Conservation (phyloP, 2,329 filamentous ascomycete species). For the Westerdykella aurantiaca region DNA sequence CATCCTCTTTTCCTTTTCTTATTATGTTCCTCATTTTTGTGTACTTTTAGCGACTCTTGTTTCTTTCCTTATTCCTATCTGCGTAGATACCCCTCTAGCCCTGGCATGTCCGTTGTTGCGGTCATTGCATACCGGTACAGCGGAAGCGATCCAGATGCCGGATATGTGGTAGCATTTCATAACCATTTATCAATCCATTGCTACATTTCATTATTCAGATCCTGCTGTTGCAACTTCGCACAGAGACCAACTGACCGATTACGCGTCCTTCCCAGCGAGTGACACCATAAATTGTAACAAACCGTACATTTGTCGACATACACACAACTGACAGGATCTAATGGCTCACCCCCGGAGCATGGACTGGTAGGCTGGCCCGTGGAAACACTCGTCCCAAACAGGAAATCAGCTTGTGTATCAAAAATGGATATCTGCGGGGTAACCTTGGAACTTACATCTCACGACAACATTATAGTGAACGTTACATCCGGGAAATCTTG, state of each 20-base stretch:
- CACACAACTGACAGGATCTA: too few species aligned
- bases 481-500: not conserved
- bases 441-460: not conserved
- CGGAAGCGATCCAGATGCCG: slow-evolving; percentile 5
- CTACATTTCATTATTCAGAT: slow-evolving; percentile 1
- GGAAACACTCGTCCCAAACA: not conserved
- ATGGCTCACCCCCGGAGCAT: too few species aligned
- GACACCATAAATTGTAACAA: slow-evolving; percentile 12
- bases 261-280: slow-evolving; percentile 7
- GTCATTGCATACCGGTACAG: slow-evolving; percentile 9
- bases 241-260: slow-evolving; percentile 5
- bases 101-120: not conserved
- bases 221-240: slow-evolving; percentile 10
- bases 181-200: not conserved
- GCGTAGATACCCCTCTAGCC: not conserved
- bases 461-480: not conserved
- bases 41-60: too few species aligned
- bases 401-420: too few species aligned
- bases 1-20: too few species aligned
- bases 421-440: too few species aligned
- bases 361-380: not conserved
- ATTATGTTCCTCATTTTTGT: too few species aligned
- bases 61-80: too few species aligned
- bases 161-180: not conserved
- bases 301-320: too few species aligned